phyloP scores from a whole-genome alignment of 441 rosid species.

The Pelargonium australe region DNA sequence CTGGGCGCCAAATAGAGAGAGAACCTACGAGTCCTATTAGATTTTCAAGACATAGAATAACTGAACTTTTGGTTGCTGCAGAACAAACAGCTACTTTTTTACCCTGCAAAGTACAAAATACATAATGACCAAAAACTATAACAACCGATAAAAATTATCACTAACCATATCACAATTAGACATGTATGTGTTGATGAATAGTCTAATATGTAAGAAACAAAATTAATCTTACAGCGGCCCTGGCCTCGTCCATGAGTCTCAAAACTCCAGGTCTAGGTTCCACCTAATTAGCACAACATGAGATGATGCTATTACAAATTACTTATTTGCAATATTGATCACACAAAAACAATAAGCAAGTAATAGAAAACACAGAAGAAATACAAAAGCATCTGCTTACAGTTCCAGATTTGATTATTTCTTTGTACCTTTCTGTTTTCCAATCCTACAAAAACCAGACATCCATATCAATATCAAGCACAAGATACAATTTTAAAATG shows the following conservation, averaged over 20 bases:
- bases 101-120: conserved; percentile 39
- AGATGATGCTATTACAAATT: conserved; percentile 10
- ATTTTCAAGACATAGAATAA: conserved; percentile 75
- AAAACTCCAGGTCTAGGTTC: conserved; percentile 83
- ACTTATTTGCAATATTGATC: not conserved
- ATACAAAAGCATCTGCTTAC: conserved; percentile 37
- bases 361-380: not conserved
- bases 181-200: no score
- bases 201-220: not conserved
- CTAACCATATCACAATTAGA: no score
- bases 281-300: conserved; percentile 44
- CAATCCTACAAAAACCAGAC: conserved; percentile 48
- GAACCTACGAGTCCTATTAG: conserved; percentile 61
- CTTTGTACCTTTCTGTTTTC: conserved; percentile 92
- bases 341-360: conserved; percentile 2
- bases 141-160: no score
- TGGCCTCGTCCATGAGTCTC: conserved; percentile 85
- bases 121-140: not conserved
- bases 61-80: conserved; percentile 95
- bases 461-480: not conserved
- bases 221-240: conserved; percentile 61
- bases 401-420: conserved; percentile 84
- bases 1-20: not conserved
- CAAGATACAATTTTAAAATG: not conserved
- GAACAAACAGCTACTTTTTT: conserved; percentile 80